These are phyloP conservation scores for Verruconis gallopava DNA, from an alignment of 2,329 filamentous ascomycete genomes.

Conservation along the genomic window DNA sequence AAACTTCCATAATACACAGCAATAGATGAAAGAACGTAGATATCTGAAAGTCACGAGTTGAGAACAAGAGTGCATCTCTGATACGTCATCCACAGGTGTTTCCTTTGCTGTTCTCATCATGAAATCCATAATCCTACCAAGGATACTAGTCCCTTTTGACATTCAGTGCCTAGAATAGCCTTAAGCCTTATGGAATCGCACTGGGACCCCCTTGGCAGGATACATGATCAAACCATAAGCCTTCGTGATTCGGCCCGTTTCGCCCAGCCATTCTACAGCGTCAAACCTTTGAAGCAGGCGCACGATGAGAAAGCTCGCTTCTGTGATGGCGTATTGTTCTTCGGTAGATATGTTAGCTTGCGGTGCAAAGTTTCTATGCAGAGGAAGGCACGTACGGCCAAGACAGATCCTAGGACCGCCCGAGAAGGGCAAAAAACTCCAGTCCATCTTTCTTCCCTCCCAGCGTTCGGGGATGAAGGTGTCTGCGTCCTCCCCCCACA, in stretches of 20 bases:
- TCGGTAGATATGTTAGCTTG: too few relatives aligned
- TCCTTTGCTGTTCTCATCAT: too few relatives aligned
- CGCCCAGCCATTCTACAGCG: conserved; percentile 16
- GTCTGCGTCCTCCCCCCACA: conserved; percentile 19
- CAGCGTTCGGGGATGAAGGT: conserved; percentile 20
- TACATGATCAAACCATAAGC: conserved; percentile 10
- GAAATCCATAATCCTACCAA: too few relatives aligned
- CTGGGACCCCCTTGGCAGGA: conserved; percentile 7
- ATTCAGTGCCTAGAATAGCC: too few relatives aligned
- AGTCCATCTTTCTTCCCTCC: conserved; percentile 20
- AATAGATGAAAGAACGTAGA: too few relatives aligned
- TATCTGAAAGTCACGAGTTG: too few relatives aligned
- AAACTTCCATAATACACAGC: too few relatives aligned
- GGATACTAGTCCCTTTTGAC: too few relatives aligned
- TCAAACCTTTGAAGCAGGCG: conserved; percentile 32
- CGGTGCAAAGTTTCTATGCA: too few relatives aligned
- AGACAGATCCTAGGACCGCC: conserved; percentile 12
- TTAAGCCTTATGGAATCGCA: conserved; percentile 7
- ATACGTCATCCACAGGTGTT: too few relatives aligned
- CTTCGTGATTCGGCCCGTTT: conserved; percentile 7
- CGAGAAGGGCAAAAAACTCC: conserved; percentile 8
- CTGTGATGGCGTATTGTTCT: conserved; percentile 37
- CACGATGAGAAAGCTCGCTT: conserved; percentile 35
- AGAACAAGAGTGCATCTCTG: too few relatives aligned
- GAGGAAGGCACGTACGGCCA: conserved; percentile 9